These are phyloP conservation scores for Trichoderma simmonsii DNA, from an alignment of 2,329 filamentous ascomycete genomes.

Conservation along the genomic window DNA sequence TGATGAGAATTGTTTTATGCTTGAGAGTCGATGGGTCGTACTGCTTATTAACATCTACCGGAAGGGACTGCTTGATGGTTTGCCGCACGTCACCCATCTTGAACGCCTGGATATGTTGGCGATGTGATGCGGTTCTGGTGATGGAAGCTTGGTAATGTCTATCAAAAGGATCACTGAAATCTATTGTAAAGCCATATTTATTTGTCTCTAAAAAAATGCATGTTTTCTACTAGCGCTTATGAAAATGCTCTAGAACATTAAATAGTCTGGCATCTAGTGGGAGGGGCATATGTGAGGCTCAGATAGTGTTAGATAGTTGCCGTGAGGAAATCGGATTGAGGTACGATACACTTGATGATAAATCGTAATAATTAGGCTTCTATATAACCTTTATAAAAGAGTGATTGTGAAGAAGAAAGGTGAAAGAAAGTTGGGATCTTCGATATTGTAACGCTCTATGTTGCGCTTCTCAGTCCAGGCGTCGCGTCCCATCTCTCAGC, in stretches of 20 bases:
- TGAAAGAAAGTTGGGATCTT: not conserved
- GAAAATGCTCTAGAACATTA: not conserved
- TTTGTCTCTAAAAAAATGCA: not conserved
- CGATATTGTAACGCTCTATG: not conserved
- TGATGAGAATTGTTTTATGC: slow-evolving; percentile 60
- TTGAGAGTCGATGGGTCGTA: slow-evolving; percentile 46
- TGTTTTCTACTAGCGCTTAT: not conserved
- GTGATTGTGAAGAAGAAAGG: not conserved
- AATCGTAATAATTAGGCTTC: not conserved
- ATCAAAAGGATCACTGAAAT: not conserved
- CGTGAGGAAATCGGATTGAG: not conserved
- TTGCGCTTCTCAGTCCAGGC: not conserved
- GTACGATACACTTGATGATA: not conserved
- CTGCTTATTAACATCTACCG: slow-evolving; percentile 43
- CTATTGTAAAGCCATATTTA: not conserved
- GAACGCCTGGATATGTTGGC: not conserved
- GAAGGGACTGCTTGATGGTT: slow-evolving; percentile 36
- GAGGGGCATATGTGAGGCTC: not conserved
- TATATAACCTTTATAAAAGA: not conserved
- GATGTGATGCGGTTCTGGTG: too few relatives aligned
- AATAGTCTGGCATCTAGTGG: not conserved
- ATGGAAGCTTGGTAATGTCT: not conserved
- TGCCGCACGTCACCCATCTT: not conserved
- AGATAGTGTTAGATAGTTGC: not conserved
- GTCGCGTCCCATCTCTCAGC: not conserved